Evolutionary conservation across 768 basidiomycete species (phyloP), one percentile per base, ranked within the genome.

Genomic region (Brasilioporus rufonigricans): DNA sequence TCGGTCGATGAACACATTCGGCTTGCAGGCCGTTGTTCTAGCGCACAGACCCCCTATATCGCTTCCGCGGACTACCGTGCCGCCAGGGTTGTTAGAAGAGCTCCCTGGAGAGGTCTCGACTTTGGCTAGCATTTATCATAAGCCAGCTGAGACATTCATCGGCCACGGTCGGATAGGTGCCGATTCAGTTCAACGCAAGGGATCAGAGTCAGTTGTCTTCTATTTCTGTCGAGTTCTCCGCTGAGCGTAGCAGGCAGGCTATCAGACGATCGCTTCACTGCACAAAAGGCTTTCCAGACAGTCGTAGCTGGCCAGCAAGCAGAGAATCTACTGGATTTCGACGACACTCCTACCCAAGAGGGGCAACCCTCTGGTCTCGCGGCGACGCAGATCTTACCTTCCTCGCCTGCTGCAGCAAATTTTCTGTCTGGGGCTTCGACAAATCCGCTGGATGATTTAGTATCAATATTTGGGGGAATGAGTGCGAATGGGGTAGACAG

Each of bases 71-170:
- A 96, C 93, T 35, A 94, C 92, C 0, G 93, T 99, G 1, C 78
- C 95, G 0, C 82, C 92, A 1, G 91, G 83, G 0, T 73, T 98
- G 18, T 74, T 98, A 31, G 95, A 98, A 65, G 97, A 98, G 66
- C 81, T 99, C 3, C 72, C 98, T 0, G 84, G 87, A 29, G 97
- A 98, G 68, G 82, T 98, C 21, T 93, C 92, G 2, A 85, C 81
- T 41, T 74, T 98, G 19, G 92, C 93, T 6, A 96, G 93, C 66
- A 93, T 96, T 2, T 99, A 99, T 68, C 97, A 99, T 75, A 98
- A 97, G 71, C 97, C 97, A 0, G 86, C 86, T 33, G 91, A 93
- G 68, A 98, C 97, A 0, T 99, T 99, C 65, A 84, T 99, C 52
- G 97, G 96, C 0, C 85, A 85, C 60, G 96, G 97, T 8, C 80